Conservation (phyloP, 768 basidiomycete species). For the Tulasnella sp. region DNA sequence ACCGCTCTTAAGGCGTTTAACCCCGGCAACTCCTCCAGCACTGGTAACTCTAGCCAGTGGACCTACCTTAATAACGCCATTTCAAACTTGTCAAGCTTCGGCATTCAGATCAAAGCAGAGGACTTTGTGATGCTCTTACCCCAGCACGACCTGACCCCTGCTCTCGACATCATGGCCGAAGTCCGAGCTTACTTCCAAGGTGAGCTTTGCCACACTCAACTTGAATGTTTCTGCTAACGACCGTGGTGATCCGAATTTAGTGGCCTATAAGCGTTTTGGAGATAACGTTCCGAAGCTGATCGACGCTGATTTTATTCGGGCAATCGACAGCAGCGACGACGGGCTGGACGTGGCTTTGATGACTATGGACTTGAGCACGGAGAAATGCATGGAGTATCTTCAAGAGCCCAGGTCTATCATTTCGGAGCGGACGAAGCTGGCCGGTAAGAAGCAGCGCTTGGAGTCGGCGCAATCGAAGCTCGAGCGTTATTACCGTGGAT, state of each 20-base stretch:
- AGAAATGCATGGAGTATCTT: conserved; percentile 50
- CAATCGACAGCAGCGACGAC: conserved; percentile 44
- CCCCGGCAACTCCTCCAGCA: background rate
- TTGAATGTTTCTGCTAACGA: background rate
- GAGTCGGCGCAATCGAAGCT: conserved; percentile 17
- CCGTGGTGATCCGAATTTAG: conserved; percentile 36
- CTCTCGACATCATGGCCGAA: conserved; percentile 28
- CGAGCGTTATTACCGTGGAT: background rate
- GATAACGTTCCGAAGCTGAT: conserved; percentile 57
- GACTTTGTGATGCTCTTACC: conserved; percentile 31
- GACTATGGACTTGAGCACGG: conserved; percentile 45
- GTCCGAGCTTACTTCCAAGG: conserved; percentile 30
- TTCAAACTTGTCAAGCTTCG: conserved; percentile 39
- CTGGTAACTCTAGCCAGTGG: background rate
- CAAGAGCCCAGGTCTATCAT: conserved; percentile 49
- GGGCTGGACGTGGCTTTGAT: conserved; percentile 49
- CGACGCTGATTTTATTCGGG: conserved; percentile 54
- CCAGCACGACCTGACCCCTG: background rate
- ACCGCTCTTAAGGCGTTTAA: background rate
- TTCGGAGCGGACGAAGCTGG: conserved; percentile 46
- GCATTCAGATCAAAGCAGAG: conserved; percentile 42
- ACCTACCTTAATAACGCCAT: background rate
- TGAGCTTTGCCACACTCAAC: background rate
- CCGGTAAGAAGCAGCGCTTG: conserved; percentile 10
- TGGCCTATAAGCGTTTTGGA: conserved; percentile 56